phyloP scores from a whole-genome alignment of 257 asterid species.

The Lycium barbarum region DNA sequence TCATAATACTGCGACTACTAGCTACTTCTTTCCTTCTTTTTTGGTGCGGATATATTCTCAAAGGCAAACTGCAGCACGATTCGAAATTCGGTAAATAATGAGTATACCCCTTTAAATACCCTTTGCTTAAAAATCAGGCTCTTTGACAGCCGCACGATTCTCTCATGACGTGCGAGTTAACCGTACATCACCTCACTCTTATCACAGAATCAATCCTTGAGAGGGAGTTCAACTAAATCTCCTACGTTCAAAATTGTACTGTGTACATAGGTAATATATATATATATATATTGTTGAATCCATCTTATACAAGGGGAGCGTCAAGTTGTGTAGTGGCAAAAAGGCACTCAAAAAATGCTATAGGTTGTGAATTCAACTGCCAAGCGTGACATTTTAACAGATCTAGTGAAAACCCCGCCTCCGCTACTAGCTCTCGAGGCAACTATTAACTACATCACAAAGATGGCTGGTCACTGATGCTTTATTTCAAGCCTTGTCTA shows the following conservation, averaged over 20 bases:
- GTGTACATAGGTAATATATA: background rate
- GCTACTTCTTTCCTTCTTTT: too few relatives aligned
- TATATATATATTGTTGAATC: background rate
- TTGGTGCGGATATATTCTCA: too few relatives aligned
- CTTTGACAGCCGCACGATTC: background rate
- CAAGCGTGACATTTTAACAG: background rate
- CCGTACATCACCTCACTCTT: background rate
- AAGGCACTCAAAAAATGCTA: background rate
- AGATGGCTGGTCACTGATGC: background rate
- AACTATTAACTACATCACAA: background rate
- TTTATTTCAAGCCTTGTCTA: background rate
- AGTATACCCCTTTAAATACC: background rate
- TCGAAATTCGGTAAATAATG: too few relatives aligned
- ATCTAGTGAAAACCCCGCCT: background rate
- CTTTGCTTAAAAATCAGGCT: background rate
- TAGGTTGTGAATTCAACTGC: too few relatives aligned
- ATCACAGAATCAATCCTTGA: background rate
- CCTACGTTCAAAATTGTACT: background rate
- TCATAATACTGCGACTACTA: too few relatives aligned
- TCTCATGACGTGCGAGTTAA: background rate
- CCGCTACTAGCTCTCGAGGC: background rate
- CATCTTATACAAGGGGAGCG: background rate
- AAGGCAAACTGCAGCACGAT: too few relatives aligned
- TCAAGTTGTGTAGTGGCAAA: background rate
- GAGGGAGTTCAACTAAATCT: background rate